phyloP scores from a whole-genome alignment of 2,329 filamentous ascomycete genomes.

The Sclerotinia trifoliorum region DNA sequence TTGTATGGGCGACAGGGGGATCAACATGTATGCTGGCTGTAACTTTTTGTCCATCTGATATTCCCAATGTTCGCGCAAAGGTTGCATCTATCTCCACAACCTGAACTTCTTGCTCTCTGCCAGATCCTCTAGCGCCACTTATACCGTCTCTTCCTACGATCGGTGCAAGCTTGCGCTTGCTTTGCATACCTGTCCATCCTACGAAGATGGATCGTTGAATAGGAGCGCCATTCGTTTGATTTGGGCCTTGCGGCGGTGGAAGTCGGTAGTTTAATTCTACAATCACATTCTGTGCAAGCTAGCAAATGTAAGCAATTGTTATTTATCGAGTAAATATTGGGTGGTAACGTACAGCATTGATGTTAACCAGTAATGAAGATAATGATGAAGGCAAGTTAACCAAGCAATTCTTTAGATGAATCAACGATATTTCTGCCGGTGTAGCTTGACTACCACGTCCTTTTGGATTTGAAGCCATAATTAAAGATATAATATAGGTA shows the following conservation, averaged over 20 bases:
- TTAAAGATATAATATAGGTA: slow-evolving; percentile 17
- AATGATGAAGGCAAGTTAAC: slow-evolving; percentile 87
- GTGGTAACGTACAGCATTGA: slow-evolving; percentile 73
- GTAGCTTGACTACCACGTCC: slow-evolving; percentile 58
- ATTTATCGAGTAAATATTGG: background rate
- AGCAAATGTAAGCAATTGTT: slow-evolving; percentile 12
- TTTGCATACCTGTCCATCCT: slow-evolving; percentile 98
- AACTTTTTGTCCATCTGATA: slow-evolving; percentile 80
- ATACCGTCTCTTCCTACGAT: slow-evolving; percentile 74
- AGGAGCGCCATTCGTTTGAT: slow-evolving; percentile 47
- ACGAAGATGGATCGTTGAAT: slow-evolving; percentile 73
- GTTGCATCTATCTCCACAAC: slow-evolving; percentile 85
- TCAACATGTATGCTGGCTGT: slow-evolving; percentile 75
- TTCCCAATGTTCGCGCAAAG: slow-evolving; percentile 72
- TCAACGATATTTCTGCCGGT: slow-evolving; percentile 78
- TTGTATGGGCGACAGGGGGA: slow-evolving; percentile 85
- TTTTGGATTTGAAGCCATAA: slow-evolving; percentile 33
- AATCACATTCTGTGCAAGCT: slow-evolving; percentile 94
- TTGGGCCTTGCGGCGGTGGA: slow-evolving; percentile 49
- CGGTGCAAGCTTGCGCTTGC: slow-evolving; percentile 75
- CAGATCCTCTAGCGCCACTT: slow-evolving; percentile 54
- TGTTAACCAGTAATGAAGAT: slow-evolving; percentile 79
- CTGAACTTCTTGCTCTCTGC: slow-evolving; percentile 71
- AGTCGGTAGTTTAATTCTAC: slow-evolving; percentile 82
- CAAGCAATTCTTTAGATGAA: slow-evolving; percentile 89